Evolutionary conservation across 257 asterid genomes (phyloP).

Genomic region (Capsicum rhomboideum): DNA sequence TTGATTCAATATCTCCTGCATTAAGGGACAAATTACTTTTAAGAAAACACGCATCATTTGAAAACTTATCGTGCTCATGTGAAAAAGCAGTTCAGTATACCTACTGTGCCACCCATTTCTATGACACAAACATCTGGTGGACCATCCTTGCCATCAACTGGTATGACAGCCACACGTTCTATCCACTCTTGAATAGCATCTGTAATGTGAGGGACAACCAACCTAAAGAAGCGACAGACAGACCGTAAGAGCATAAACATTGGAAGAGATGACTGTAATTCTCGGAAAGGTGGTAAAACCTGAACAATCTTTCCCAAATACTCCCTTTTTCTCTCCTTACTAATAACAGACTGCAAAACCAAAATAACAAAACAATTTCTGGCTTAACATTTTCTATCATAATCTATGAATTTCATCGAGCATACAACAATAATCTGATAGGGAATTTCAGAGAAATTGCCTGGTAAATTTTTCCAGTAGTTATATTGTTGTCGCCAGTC

Average conservation of each 20-base stretch:
- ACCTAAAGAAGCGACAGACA: slow-evolving; percentile 19
- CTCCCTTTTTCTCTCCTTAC: slow-evolving; percentile 43
- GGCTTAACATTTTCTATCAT: background rate
- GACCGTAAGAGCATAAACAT: background rate
- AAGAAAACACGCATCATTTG: background rate
- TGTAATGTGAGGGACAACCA: slow-evolving; percentile 44
- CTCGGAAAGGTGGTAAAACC: slow-evolving; percentile 15
- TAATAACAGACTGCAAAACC: slow-evolving; percentile 26
- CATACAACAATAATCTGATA: background rate
- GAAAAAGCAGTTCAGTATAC: slow-evolving; percentile 10
- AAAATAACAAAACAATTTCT: background rate
- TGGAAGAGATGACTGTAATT: background rate
- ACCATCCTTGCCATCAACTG: slow-evolving; percentile 42
- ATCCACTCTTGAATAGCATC: slow-evolving; percentile 48
- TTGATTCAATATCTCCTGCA: slow-evolving; percentile 91
- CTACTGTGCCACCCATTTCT: slow-evolving; percentile 47
- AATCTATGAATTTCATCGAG: background rate
- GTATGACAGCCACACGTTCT: slow-evolving; percentile 36
- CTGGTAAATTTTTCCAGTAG: slow-evolving; percentile 93
- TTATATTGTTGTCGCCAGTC: slow-evolving; percentile 78
- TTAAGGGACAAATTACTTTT: background rate
- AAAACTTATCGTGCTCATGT: background rate
- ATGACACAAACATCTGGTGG: slow-evolving; percentile 54
- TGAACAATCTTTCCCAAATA: slow-evolving; percentile 44
- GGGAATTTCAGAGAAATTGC: slow-evolving; percentile 22